phyloP scores from a whole-genome alignment of 139 green algal species.

The Yamagishiella unicocca region DNA sequence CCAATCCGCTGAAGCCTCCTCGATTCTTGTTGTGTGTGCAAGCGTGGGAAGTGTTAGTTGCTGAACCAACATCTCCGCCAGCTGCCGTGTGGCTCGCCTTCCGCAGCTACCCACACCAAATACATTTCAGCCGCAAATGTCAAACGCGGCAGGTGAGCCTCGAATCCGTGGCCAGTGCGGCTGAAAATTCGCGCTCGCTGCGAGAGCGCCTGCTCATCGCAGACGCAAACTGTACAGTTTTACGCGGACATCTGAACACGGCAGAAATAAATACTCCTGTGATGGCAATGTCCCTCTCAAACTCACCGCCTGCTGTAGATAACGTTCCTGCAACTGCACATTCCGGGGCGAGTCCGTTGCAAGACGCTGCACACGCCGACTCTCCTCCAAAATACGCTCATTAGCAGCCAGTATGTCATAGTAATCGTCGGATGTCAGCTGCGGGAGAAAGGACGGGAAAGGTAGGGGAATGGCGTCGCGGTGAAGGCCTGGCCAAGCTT shows the following conservation, averaged over 20 bases:
- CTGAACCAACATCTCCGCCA: too few relatives aligned
- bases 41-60: too few relatives aligned
- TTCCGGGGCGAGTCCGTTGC: neutral
- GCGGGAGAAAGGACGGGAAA: neutral
- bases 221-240: neutral
- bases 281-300: neutral
- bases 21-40: too few relatives aligned
- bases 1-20: too few relatives aligned
- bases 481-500: neutral
- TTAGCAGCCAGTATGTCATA: conserved; percentile 36
- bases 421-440: conserved; percentile 10
- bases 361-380: neutral
- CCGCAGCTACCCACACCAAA: too few relatives aligned
- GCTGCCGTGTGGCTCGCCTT: too few relatives aligned
- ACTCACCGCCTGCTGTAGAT: conserved; percentile 25
- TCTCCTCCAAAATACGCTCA: conserved; percentile 11
- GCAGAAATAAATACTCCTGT: too few relatives aligned
- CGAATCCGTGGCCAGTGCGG: neutral
- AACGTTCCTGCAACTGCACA: conserved; percentile 1
- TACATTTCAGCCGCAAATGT: too few relatives aligned
- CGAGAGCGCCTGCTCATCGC: neutral
- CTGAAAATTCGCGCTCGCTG: neutral
- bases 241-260: too few relatives aligned
- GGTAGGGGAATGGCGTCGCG: neutral
- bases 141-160: neutral